Conservation (phyloP, 805 yeast genomes). For the Metschnikowia santaceciliae region DNA sequence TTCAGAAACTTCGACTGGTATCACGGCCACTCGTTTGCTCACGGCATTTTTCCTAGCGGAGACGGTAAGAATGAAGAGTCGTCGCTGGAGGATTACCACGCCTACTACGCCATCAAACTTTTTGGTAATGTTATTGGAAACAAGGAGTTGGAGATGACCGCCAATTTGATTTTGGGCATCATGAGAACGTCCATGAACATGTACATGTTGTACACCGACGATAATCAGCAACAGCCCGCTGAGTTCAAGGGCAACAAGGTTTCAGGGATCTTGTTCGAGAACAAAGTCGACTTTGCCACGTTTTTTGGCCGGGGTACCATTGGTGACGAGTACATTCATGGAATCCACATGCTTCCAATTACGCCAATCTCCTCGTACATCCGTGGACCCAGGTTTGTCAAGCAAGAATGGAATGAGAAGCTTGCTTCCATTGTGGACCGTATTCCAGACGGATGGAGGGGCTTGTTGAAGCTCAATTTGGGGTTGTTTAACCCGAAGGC, state of each 20-base stretch:
- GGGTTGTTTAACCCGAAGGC: slow-evolving; percentile 68
- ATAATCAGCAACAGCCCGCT: slow-evolving; percentile 54
- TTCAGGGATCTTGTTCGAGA: slow-evolving; percentile 70
- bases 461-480: slow-evolving; percentile 64
- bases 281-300: slow-evolving; percentile 69
- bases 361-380: slow-evolving; percentile 64
- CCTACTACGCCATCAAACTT: slow-evolving; percentile 62
- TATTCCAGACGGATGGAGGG: slow-evolving; percentile 68
- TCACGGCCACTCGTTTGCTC: slow-evolving; percentile 77
- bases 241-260: slow-evolving; percentile 60
- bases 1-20: slow-evolving; percentile 71
- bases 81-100: slow-evolving; percentile 70
- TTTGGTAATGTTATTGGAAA: slow-evolving; percentile 60
- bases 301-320: slow-evolving; percentile 65
- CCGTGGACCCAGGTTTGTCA: slow-evolving; percentile 49
- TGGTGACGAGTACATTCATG: slow-evolving; percentile 63
- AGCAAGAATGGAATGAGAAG: slow-evolving; percentile 60
- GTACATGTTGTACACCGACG: slow-evolving; percentile 52
- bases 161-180: slow-evolving; percentile 58
- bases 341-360: slow-evolving; percentile 74
- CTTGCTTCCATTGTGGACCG: slow-evolving; percentile 41
- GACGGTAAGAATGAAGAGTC: slow-evolving; percentile 80
- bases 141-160: slow-evolving; percentile 47
- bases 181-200: slow-evolving; percentile 50
- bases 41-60: slow-evolving; percentile 64